Evolutionary conservation across 169 alveolate species (phyloP), one percentile per base, ranked within the genome.

Genomic region (Cryptosporidium bovis): DNA sequence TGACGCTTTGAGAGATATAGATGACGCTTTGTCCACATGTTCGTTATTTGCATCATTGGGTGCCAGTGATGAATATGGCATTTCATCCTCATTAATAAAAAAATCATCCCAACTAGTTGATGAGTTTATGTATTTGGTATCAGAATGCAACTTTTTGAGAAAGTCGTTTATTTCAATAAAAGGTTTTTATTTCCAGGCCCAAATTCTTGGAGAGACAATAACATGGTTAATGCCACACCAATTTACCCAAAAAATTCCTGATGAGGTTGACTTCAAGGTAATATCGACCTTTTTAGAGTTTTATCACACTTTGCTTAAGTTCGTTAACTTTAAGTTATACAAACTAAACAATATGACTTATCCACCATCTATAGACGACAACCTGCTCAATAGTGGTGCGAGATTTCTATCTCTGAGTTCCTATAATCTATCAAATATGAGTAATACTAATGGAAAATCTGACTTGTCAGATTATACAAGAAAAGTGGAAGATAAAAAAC

Each of bases 201-300:
- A 96, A 90, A 95, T 98, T 36, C 92, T 93, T 40, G 98, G 98
- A 31, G 96, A 94, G 64, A 90, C 93, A 27, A 97, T 99, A 58
- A 97, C 99, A 2, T 99, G 99, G 99, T 90, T 99, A 34, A 91
- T 96, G 36, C 99, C 99, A 33, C 99, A 97, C 91, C 94, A 95
- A 82, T 97, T 97, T 91, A 92, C 99, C n/a, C 99, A 96, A 83
- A 95, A 92, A 60, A 82, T 97, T 55, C 98, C 99, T 12, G 95
- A 92, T 62, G 99, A 96, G 82, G 98, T 98, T 12, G 99, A 98
- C 90, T 97, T 97, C 91, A 96, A 96, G 44, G 96, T 98, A 10
- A 96, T 98, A 97, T 82, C 93, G 18, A 95, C 97, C 40, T 98
- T 97, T 92, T 89, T 95, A 33, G 99, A 96, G 84, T 95, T 97